phyloP scores from a whole-genome alignment of 2,329 filamentous ascomycete genomes.

The Trichoderma sp. region DNA sequence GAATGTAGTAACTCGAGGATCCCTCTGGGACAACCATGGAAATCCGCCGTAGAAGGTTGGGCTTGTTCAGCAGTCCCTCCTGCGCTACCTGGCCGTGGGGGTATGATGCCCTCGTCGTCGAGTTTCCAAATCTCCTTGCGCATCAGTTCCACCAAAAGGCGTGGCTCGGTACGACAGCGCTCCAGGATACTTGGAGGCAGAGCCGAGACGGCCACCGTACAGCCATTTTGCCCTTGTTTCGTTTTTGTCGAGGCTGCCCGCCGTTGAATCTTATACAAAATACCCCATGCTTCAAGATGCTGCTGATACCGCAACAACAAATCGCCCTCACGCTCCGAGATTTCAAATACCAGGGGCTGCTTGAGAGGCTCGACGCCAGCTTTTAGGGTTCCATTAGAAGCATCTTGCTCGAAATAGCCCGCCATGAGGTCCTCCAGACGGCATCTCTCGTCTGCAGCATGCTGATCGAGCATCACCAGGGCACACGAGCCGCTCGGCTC shows the following conservation, averaged over 20 bases:
- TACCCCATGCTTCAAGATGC: conserved; percentile 72
- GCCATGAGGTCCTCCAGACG: conserved; percentile 70
- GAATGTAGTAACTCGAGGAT: conserved; percentile 76
- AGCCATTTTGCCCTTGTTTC: neutral
- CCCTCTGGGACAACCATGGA: conserved; percentile 69
- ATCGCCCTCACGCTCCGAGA: conserved; percentile 57
- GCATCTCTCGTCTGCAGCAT: conserved; percentile 88
- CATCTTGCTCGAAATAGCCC: conserved; percentile 42
- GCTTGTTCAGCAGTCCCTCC: conserved; percentile 16
- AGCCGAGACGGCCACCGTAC: conserved; percentile 47
- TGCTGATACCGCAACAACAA: conserved; percentile 53
- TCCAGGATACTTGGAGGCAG: conserved; percentile 73
- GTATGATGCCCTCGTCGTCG: conserved; percentile 42
- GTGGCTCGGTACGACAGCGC: conserved; percentile 69
- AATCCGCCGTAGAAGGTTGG: conserved; percentile 53
- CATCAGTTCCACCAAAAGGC: conserved; percentile 69
- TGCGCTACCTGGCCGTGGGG: neutral
- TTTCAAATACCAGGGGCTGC: conserved; percentile 60
- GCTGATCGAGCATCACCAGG: conserved; percentile 83
- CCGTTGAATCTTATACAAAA: conserved; percentile 54
- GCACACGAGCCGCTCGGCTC: conserved; percentile 39
- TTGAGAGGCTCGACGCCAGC: conserved; percentile 40
- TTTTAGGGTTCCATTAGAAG: neutral
- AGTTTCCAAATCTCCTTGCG: conserved; percentile 70
- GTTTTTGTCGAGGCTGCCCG: neutral